Evolutionary conservation across 1,284 basidiomycete species (phyloP), one percentile per base, ranked within the genome.

Genomic region (Ceratobasidium sp.): DNA sequence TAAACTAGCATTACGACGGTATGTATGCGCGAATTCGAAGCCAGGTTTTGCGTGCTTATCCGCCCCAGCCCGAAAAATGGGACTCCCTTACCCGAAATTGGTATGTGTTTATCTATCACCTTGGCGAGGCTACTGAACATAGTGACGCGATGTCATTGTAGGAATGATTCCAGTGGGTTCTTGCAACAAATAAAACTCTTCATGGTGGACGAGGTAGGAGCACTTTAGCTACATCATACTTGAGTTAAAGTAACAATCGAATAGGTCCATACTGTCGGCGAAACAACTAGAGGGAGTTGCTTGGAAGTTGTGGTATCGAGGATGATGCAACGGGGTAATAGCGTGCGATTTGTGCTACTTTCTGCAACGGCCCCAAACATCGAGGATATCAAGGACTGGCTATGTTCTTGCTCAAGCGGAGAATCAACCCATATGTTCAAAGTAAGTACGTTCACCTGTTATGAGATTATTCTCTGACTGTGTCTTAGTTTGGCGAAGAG

Each of bases 341-440:
- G 84, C 0, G 89, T 94, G 24, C 90, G 97, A 5, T 95, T 98
- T 80, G 84, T 98, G 33, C 89, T 97, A 6, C 89, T 98, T 33
- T 97, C 96, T 0, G 97, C 97, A 0, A 98, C 97, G 0, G 93
- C 96, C 11, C 97, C 97, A 0, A 99, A 99, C 79, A 92, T 97
- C 67, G 85, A 89, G 50, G 97, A 99, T 79, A 90, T 99, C 85
- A 59, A 99, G 97, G 97, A 90, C 99, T 64, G 92, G 93, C n/a
- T 81, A 82, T 76, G 54, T 6, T 64, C 72, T 45, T 73, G 72
- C 27, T 73, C 77, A 79, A 77, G 77, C n/a, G 77, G 80, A 77
- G 84, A 83, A 41, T 79, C 79, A 41, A 80, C 79, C 1, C 84
- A 83, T 53, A 87, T 93, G n/a, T 93, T 92, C 81, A 88, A 93